These are phyloP conservation scores for Gracilaria vermiculophylla DNA, from an alignment of 23 red algal genomes.

Conservation along the genomic window DNA sequence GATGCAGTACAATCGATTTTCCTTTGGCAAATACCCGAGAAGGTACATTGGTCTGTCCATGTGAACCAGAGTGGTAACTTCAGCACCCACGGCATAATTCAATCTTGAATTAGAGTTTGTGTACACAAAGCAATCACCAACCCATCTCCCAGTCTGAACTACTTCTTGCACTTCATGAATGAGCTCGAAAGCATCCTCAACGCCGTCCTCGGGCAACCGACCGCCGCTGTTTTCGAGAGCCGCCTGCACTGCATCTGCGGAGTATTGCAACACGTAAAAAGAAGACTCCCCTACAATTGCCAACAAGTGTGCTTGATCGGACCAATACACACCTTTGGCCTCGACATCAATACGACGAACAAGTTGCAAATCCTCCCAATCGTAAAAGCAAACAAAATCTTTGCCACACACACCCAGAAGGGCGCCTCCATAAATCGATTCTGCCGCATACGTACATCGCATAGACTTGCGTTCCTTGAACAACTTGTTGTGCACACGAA, in stretches of 20 bases:
- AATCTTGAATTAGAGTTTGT: slow-evolving; percentile 65
- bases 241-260: slow-evolving; percentile 67
- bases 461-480: slow-evolving; percentile 89
- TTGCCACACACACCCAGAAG: slow-evolving; percentile 77
- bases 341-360: slow-evolving; percentile 92
- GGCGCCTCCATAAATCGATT: slow-evolving; percentile 83
- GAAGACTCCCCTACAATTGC: slow-evolving; percentile 73
- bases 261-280: slow-evolving; percentile 86
- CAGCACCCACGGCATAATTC: slow-evolving; percentile 83
- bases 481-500: slow-evolving; percentile 86
- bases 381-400: slow-evolving; percentile 96
- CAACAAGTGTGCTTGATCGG: slow-evolving; percentile 71
- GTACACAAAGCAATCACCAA: slow-evolving; percentile 98
- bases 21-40: slow-evolving; percentile 88
- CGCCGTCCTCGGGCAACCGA: slow-evolving; percentile 71
- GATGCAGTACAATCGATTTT: slow-evolving; percentile 87
- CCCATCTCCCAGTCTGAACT: slow-evolving; percentile 81
- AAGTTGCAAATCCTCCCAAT: slow-evolving; percentile 90
- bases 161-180: slow-evolving; percentile 80
- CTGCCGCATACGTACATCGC: slow-evolving; percentile 76
- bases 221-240: slow-evolving; percentile 69
- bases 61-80: slow-evolving; percentile 82
- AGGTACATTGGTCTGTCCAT: slow-evolving; percentile 90
- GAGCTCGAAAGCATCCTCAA: slow-evolving; percentile 93
- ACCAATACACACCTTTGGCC: slow-evolving; percentile 83